Evolutionary conservation across 768 basidiomycete species (phyloP), one percentile per base, ranked within the genome.

Genomic region (Suillus tomentosus): DNA sequence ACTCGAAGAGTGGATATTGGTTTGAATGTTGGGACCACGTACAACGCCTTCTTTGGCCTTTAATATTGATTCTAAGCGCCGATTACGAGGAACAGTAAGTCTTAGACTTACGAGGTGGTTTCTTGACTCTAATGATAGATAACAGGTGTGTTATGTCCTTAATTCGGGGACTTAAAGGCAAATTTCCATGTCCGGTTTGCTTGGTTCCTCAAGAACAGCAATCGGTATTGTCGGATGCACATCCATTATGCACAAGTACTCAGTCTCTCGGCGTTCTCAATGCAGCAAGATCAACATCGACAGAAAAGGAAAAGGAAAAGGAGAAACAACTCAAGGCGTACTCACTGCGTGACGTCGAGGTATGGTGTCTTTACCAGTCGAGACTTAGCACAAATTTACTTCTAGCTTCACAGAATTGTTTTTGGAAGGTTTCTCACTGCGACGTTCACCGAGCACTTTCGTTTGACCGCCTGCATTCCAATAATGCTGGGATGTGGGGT

Each of bases 121-220:
- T 22, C 45, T 47, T 47, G 45, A 47, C 45, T 47, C n/a, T 47
- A 1, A 31, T 31, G 6, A 47, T 0, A 47, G 0, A 5, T 47
- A 47, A 47, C 45, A 47, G 45, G 45, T 47, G 45, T 47, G 45
- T 47, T 47, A 47, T 47, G n/a, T 22, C n/a, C 45, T 47, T 47
- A 2, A 47, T 47, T 47, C 5, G 11, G 45, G n/a, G 45, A 47
- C 45, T 47, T 2, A 47, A 22, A 47, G 45, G 45, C 11, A 47
- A 47, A 2, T 47, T 47, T 47, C 45, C n/a, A 0, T 47, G 45
- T 47, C 45, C n/a, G 5, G 10, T 47, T 0, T 47, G 45, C 2
- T 47, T 47, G n/a, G 45, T 47, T 47, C 45, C 45, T 47, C 45
- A 11, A 47, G 45, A 47, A 0, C 1, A 47, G 45, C 45, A 47